Conservation (phyloP, 345 rosid species). For the Populus simonii region DNA sequence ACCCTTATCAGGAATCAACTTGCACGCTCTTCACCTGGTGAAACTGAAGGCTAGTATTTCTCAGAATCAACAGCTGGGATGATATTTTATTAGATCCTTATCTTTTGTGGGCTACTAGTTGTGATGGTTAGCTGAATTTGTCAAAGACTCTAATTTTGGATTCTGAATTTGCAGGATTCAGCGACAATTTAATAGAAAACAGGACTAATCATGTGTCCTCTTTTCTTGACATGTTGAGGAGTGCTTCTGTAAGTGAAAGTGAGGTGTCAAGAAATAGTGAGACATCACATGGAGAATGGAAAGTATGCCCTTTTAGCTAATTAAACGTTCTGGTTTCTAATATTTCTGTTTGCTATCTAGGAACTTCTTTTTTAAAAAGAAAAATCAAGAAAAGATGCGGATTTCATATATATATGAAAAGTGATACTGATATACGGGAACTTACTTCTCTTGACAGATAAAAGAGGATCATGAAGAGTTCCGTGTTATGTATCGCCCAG, state of each 20-base stretch:
- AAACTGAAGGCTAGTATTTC: constrained; percentile 41
- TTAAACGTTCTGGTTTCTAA: neutral
- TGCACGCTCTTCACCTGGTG: constrained; percentile 34
- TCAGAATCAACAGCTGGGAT: neutral
- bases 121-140: constrained; percentile 4
- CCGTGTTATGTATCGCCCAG: constrained; percentile 92
- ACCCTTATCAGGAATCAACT: constrained; percentile 62
- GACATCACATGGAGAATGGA: constrained; percentile 63
- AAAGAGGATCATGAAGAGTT: constrained; percentile 75
- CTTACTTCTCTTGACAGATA: constrained; percentile 42
- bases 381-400: neutral
- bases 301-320: constrained; percentile 46
- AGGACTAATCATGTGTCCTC: constrained; percentile 54
- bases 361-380: neutral
- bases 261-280: constrained; percentile 38
- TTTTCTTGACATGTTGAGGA: constrained; percentile 85
- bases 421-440: constrained; percentile 2
- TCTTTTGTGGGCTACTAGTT: neutral
- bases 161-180: constrained; percentile 42
- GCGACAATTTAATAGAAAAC: constrained; percentile 48
- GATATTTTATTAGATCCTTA: neutral
- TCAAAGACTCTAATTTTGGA: constrained; percentile 5
- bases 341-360: neutral
- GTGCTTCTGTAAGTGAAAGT: constrained; percentile 52
- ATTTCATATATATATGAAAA: neutral